These are phyloP conservation scores for Endothia cerciana DNA, from an alignment of 2,329 filamentous ascomycete species.

Conservation along the genomic window DNA sequence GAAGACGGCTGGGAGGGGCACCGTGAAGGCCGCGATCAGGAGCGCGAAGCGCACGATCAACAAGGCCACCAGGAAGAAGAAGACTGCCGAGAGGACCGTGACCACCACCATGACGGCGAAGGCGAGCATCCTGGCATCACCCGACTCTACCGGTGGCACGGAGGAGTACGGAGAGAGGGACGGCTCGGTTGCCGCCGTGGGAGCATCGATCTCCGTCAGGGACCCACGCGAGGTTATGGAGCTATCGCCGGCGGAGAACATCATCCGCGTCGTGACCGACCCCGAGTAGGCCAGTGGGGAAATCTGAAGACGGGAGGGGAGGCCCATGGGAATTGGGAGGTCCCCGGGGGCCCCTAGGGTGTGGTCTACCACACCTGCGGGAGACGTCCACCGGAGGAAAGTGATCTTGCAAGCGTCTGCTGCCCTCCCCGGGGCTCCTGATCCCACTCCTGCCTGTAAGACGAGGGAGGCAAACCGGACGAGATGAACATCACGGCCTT, in stretches of 20 bases:
- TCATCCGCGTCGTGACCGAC: neutral
- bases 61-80: neutral
- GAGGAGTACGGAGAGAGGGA: conserved; percentile 18
- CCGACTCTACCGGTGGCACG: neutral
- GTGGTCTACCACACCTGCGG: too few relatives aligned
- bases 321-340: too few relatives aligned
- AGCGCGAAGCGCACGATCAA: conserved; percentile 16
- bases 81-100: conserved; percentile 1
- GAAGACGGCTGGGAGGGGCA: conserved; percentile 7
- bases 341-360: too few relatives aligned
- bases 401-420: too few relatives aligned
- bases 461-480: neutral
- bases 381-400: too few relatives aligned
- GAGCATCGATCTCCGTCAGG: conserved; percentile 27
- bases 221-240: conserved; percentile 21
- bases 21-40: conserved; percentile 20
- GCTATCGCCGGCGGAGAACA: conserved; percentile 22
- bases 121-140: conserved; percentile 26
- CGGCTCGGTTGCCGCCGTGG: conserved; percentile 4
- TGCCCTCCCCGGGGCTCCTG: too few relatives aligned
- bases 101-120: conserved; percentile 12
- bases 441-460: too few relatives aligned
- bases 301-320: too few relatives aligned
- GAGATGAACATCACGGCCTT: neutral
- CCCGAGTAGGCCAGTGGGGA: neutral